These are phyloP conservation scores for Jacaranda mimosifolia DNA, from an alignment of 257 asterid genomes.

Conservation along the genomic window DNA sequence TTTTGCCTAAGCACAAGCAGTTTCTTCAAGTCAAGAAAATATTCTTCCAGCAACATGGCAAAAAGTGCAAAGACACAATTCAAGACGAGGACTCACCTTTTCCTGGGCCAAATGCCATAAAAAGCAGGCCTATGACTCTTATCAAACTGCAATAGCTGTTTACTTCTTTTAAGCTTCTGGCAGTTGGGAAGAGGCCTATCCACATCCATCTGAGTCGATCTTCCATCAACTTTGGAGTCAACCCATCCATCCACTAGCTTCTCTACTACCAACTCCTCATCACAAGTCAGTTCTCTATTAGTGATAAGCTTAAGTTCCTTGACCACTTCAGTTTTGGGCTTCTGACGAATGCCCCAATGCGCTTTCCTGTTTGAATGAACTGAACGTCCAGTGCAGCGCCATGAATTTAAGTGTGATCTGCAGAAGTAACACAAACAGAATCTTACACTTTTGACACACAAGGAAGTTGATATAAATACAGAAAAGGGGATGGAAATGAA, in stretches of 20 bases:
- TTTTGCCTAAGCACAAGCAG: no score
- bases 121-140: constrained; percentile 82
- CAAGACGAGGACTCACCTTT: constrained; percentile 53
- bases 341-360: constrained; percentile 82
- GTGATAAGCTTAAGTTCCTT: constrained; percentile 86
- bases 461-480: constrained; percentile 36
- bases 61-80: not conserved
- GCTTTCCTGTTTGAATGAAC: constrained; percentile 50
- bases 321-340: constrained; percentile 77
- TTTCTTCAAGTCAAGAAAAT: no score
- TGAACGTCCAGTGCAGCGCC: constrained; percentile 56
- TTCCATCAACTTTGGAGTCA: constrained; percentile 42
- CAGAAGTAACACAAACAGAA: constrained; percentile 34
- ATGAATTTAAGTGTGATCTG: constrained; percentile 75
- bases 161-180: constrained; percentile 40
- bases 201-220: constrained; percentile 35
- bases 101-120: constrained; percentile 78
- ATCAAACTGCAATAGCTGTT: constrained; percentile 79
- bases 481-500: constrained; percentile 29
- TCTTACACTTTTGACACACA: constrained; percentile 28
- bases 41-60: not conserved
- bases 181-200: constrained; percentile 32
- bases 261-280: constrained; percentile 56
- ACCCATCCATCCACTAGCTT: constrained; percentile 60
- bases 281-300: constrained; percentile 54